Conservation (phyloP, 345 rosid genomes). For the Chamaenerion angustifolium region DNA sequence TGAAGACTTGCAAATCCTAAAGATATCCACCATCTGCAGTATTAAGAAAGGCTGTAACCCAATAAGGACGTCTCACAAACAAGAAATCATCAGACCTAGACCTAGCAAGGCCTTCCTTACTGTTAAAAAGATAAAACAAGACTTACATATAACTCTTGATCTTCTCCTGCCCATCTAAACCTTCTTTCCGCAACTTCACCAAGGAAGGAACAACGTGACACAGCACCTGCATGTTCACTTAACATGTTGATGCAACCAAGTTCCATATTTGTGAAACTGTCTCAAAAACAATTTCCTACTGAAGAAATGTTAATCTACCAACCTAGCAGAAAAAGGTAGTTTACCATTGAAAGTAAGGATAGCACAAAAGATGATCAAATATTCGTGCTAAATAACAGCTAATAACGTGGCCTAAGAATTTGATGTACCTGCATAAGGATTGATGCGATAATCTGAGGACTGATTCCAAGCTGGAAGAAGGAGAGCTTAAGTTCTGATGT, state of each 20-base stretch:
- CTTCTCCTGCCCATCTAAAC: conserved; percentile 93
- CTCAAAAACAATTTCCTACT: not conserved
- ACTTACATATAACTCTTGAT: conserved; percentile 99
- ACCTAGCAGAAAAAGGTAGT: no score
- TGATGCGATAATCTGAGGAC: conserved; percentile 82
- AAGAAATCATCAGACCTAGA: not conserved
- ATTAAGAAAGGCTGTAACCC: not conserved
- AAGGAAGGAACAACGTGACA: conserved; percentile 85
- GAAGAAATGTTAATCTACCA: not conserved
- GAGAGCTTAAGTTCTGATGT: conserved; percentile 76
- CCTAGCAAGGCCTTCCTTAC: conserved; percentile 2
- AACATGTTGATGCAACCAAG: not conserved
- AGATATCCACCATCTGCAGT: conserved; percentile 90
- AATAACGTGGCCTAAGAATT: conserved; percentile 6
- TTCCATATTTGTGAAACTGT: not conserved
- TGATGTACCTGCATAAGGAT: conserved; percentile 75
- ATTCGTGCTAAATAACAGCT: not conserved
- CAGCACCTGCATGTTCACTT: conserved; percentile 40
- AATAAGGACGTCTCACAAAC: not conserved
- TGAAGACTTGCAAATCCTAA: conserved; percentile 78
- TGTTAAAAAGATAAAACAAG: conserved; percentile 57
- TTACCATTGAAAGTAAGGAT: not conserved
- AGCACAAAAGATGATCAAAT: not conserved
- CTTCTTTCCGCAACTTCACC: conserved; percentile 91
- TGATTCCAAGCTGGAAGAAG: conserved; percentile 89